These are phyloP conservation scores for Geoglossum cookeanum DNA, from an alignment of 2,329 filamentous ascomycete genomes.

Conservation along the genomic window DNA sequence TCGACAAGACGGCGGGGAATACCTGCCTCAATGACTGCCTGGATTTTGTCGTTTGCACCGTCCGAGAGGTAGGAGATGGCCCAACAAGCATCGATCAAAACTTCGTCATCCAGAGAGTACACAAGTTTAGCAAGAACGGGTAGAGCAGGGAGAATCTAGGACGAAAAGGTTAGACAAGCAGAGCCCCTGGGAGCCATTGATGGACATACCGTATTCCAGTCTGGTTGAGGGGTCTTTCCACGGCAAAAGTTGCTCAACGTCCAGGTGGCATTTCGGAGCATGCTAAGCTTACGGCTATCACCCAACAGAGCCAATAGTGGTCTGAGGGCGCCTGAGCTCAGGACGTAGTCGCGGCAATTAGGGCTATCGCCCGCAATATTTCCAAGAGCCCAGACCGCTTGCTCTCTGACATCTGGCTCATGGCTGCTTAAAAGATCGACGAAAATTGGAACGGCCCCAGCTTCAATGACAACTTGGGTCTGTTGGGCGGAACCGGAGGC, in stretches of 20 bases:
- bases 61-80: slow-evolving; percentile 97
- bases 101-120: slow-evolving; percentile 95
- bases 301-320: slow-evolving; percentile 78
- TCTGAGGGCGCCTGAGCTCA: slow-evolving; percentile 76
- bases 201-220: slow-evolving; percentile 75
- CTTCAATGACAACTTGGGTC: slow-evolving; percentile 97
- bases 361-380: slow-evolving; percentile 99
- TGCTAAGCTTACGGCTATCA: slow-evolving; percentile 96
- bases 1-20: slow-evolving; percentile 93
- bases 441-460: slow-evolving; percentile 94
- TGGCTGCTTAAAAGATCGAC: slow-evolving; percentile 89
- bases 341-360: slow-evolving; percentile 89
- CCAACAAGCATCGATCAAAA: slow-evolving; percentile 98
- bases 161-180: slow-evolving; percentile 4
- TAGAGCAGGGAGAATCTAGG: slow-evolving; percentile 77
- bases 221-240: slow-evolving; percentile 96
- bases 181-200: slow-evolving; percentile 5
- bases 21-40: slow-evolving; percentile 94
- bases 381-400: slow-evolving; percentile 94
- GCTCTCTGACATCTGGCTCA: slow-evolving; percentile 92
- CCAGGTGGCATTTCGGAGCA: slow-evolving; percentile 98
- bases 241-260: slow-evolving; percentile 99
- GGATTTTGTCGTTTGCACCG: slow-evolving; percentile 97
- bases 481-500: slow-evolving; percentile 92
- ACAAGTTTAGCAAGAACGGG: slow-evolving; percentile 93